These are phyloP conservation scores for Ceratobasidium sp. DNA, from an alignment of 1,284 basidiomycete species.

Conservation along the genomic window DNA sequence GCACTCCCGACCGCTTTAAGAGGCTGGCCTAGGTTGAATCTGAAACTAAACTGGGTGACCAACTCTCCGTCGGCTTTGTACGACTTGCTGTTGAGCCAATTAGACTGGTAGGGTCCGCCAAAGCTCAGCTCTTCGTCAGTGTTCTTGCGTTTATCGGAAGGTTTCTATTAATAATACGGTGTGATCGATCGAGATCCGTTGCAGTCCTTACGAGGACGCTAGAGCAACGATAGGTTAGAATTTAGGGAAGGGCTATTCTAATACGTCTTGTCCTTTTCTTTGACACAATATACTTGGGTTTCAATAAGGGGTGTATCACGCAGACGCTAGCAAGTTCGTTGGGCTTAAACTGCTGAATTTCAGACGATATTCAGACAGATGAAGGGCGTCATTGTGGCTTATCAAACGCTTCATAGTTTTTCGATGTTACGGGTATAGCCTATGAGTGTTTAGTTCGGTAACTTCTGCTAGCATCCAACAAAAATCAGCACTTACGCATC, in stretches of 20 bases:
- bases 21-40: neutral
- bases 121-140: neutral
- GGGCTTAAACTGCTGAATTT: too few species aligned
- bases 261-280: too few species aligned
- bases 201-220: constrained; percentile 13
- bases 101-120: neutral
- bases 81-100: neutral
- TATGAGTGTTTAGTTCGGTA: too few species aligned
- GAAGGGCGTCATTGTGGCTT: too few species aligned
- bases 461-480: too few species aligned
- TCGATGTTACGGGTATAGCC: too few species aligned
- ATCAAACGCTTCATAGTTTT: too few species aligned
- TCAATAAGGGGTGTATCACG: too few species aligned
- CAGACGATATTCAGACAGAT: too few species aligned
- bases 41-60: constrained; percentile 24
- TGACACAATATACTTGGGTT: too few species aligned
- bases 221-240: neutral
- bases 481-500: neutral
- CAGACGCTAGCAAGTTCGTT: too few species aligned
- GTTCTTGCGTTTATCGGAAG: constrained; percentile 11
- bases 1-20: neutral
- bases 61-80: neutral
- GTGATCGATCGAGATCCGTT: neutral
- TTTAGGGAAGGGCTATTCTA: too few species aligned
- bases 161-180: constrained; percentile 4